Conservation (phyloP, 768 basidiomycete species). For the Suillus subalutaceus region DNA sequence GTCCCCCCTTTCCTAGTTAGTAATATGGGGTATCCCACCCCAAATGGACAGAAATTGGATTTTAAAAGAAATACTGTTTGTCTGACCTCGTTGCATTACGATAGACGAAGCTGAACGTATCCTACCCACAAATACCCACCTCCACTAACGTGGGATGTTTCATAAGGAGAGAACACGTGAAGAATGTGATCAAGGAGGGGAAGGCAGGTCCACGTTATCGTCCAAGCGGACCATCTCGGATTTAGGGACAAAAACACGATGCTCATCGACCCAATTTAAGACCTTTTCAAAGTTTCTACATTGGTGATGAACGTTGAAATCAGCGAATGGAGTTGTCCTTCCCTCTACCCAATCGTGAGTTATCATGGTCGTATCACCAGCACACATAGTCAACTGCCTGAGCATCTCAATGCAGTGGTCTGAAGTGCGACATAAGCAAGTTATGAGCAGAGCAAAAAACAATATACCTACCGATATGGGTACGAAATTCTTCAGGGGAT, state of each 20-base stretch:
- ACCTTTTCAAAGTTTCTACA: conserved; percentile 6
- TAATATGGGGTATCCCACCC: no score
- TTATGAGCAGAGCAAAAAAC: neutral
- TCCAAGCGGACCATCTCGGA: neutral
- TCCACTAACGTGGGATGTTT: no score
- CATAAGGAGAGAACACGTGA: neutral
- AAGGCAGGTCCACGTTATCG: neutral
- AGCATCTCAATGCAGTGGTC: conserved; percentile 17
- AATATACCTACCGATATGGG: conserved; percentile 10
- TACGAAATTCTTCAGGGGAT: neutral
- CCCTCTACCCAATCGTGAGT: conserved; percentile 15
- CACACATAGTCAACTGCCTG: conserved; percentile 16
- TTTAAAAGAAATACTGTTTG: no score
- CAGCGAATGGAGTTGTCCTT: neutral
- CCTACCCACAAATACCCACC: no score
- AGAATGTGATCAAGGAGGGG: neutral
- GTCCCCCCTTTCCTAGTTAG: no score
- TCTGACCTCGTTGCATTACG: no score
- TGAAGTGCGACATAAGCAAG: neutral
- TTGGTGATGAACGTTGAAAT: neutral
- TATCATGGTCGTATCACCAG: conserved; percentile 14
- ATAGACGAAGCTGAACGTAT: no score
- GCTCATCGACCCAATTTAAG: conserved; percentile 1
- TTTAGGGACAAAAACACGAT: neutral
- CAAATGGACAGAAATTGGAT: no score